phyloP scores from a whole-genome alignment of 73 alveolate species.

The Loxodes magnus region DNA sequence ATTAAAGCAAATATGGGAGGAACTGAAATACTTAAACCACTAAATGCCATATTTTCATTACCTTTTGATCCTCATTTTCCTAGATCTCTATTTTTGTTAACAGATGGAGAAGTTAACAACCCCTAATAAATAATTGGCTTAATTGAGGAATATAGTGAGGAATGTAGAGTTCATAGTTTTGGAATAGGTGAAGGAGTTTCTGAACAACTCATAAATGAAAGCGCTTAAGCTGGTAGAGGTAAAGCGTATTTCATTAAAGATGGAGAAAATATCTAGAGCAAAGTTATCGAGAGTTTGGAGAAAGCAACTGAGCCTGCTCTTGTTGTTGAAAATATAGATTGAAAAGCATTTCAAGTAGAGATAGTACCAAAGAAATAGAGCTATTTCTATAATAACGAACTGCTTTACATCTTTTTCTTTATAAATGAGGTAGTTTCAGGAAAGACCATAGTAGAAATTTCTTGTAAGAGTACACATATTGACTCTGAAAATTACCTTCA shows the following conservation, averaged over 20 bases:
- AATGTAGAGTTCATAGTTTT: constrained; percentile 32
- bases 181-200: constrained; percentile 46
- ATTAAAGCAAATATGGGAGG: constrained; percentile 69
- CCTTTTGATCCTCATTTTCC: constrained; percentile 20
- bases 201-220: constrained; percentile 10
- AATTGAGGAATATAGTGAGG: constrained; percentile 25
- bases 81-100: constrained; percentile 62
- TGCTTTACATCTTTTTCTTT: no score
- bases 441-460: no score
- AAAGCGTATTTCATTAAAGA: constrained; percentile 24
- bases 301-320: constrained; percentile 18
- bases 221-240: constrained; percentile 55
- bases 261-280: constrained; percentile 16
- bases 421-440: no score
- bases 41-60: constrained; percentile 18
- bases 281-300: constrained; percentile 29
- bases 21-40: constrained; percentile 71
- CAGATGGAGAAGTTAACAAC: constrained; percentile 88
- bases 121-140: constrained; percentile 44
- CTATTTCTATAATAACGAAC: no score
- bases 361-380: no score
- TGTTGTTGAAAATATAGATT: not conserved
- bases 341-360: no score
- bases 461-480: no score
- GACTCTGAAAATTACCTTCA: no score